Evolutionary conservation across 805 yeast species (phyloP), one percentile per base, ranked within the genome.

Genomic region (Isabelozyma pseudorhagii): DNA sequence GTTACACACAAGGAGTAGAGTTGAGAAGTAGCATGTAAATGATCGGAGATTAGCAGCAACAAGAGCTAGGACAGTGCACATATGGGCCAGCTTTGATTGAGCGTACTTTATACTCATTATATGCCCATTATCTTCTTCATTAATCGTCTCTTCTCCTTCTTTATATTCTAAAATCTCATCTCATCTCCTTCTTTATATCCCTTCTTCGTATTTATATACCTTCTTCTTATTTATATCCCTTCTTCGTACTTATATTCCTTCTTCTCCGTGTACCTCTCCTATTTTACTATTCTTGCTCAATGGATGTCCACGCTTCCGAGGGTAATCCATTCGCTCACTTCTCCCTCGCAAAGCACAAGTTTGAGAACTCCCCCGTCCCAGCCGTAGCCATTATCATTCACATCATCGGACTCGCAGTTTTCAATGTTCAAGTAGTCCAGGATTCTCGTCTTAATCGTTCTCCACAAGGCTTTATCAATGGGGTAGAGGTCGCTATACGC

Each of bases 281-380:
- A 4, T 31, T 13, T 31, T 21, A 6, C 25, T 21, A 21, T 6
- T 49, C 46, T 21, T 5, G 6, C 25, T 21, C 25, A 64, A 51
- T 73, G 76, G 41, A 74, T 57, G 52, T 72, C 78, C 6, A 75
- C 78, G 40, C 73, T 71, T 2, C 90, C 93, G 51, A 87, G 68
- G 1, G 78, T 78, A 40, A 77, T 70, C 96, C 96, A 87, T 48
- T 83, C 79, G 43, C 74, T 78, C 5, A 83, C 83, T 4, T 86
- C 88, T 0, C 93, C 93, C 56, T 82, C 86, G 59, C 91, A 85
- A 15, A 74, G 72, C 6, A 87, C 89, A 47, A 87, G 75, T 55
- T 84, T 80, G 21, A 85, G 71, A 7, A 86, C 84, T 2, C 89
- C 88, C 7, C 85, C 81, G 43, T 75, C 78, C 94, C 94, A 87